Conservation (phyloP, 768 basidiomycete species). For the Mrakia gelida region DNA sequence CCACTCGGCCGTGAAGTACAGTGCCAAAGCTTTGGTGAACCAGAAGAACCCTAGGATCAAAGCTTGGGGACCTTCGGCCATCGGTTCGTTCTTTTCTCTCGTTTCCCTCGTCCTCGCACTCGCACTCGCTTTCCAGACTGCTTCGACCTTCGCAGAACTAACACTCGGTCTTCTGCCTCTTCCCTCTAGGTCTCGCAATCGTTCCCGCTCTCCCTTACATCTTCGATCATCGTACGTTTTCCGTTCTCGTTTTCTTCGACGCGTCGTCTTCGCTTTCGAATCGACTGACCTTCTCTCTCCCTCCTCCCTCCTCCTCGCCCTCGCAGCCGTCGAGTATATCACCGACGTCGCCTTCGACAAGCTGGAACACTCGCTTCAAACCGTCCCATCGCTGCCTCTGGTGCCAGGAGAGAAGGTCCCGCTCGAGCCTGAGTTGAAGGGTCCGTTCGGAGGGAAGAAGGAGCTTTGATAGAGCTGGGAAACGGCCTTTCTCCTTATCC, state of each 20-base stretch:
- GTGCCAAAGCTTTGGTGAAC: conserved; percentile 41
- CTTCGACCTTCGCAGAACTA: background rate
- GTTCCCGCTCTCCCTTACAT: conserved; percentile 44
- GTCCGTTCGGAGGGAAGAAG: background rate
- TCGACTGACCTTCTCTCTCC: too few species aligned
- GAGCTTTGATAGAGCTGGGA: background rate
- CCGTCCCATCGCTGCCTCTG: conserved; percentile 16
- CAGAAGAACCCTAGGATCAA: conserved; percentile 38
- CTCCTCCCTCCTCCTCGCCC: conserved; percentile 13
- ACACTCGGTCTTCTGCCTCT: too few species aligned
- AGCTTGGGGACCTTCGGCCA: conserved; percentile 43
- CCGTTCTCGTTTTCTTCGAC: background rate
- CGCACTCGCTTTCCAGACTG: background rate
- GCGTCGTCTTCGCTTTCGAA: too few species aligned
- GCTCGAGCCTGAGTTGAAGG: background rate
- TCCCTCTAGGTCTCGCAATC: conserved; percentile 37
- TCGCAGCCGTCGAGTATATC: conserved; percentile 38
- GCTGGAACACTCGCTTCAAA: conserved; percentile 36
- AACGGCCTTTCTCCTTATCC: too few species aligned
- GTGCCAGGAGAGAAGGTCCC: background rate
- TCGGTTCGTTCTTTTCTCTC: conserved; percentile 29
- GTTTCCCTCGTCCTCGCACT: background rate
- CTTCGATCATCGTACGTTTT: conserved; percentile 43
- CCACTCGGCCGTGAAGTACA: conserved; percentile 43
- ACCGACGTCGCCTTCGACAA: conserved; percentile 41